phyloP scores from a whole-genome alignment of 2,329 filamentous ascomycete genomes.

The Didymella pinodella region DNA sequence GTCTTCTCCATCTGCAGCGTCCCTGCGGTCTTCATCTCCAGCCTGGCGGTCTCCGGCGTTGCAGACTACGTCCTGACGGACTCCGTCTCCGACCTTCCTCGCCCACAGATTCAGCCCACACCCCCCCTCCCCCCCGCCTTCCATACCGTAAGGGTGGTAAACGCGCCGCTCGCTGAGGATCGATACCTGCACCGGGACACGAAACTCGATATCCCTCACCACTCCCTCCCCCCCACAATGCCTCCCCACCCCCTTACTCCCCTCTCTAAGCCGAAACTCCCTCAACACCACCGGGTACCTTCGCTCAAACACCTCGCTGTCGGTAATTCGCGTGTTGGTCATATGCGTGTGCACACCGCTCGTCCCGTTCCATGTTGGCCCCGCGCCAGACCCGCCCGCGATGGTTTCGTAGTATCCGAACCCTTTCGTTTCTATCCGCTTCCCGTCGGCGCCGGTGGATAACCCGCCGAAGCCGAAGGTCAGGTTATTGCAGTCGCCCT shows the following conservation, averaged over 20 bases:
- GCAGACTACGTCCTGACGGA: conserved; percentile 48
- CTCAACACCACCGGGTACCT: conserved; percentile 77
- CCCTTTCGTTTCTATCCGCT: conserved; percentile 67
- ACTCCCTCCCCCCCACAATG: conserved; percentile 79
- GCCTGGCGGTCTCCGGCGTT: neutral
- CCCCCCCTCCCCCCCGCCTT: conserved; percentile 79
- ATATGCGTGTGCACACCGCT: conserved; percentile 83
- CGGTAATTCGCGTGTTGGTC: conserved; percentile 86
- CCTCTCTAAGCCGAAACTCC: conserved; percentile 70
- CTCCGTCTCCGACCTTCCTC: conserved; percentile 63
- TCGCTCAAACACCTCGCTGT: conserved; percentile 79
- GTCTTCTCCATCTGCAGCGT: too few species aligned
- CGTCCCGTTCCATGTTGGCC: conserved; percentile 75
- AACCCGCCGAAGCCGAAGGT: conserved; percentile 80
- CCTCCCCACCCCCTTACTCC: conserved; percentile 70
- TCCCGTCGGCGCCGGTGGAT: conserved; percentile 20
- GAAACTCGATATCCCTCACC: conserved; percentile 80
- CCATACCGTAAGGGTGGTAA: conserved; percentile 80
- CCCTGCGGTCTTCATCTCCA: neutral
- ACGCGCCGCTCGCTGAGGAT: conserved; percentile 82
- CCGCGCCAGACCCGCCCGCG: conserved; percentile 77
- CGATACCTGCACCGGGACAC: conserved; percentile 77
- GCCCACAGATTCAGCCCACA: conserved; percentile 91
- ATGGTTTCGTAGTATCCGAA: conserved; percentile 92
- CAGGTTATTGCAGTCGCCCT: conserved; percentile 85